phyloP scores from a whole-genome alignment of 2,329 filamentous ascomycete genomes.

The Bipolaris gigantea region DNA sequence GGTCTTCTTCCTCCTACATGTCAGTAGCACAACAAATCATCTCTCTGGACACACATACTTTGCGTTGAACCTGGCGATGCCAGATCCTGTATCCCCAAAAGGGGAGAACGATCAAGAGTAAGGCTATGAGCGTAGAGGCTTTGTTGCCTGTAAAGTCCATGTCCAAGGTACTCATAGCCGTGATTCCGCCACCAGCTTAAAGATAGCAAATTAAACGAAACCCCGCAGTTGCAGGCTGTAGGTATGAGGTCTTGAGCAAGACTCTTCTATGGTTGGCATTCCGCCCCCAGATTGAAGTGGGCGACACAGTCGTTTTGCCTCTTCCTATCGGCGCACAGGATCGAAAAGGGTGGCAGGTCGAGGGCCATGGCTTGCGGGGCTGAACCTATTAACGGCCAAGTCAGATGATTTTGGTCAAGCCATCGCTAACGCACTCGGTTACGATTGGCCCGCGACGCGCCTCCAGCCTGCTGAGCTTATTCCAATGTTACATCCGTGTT shows the following conservation, averaged over 20 bases:
- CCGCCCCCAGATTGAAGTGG: not conserved
- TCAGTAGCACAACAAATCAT: not conserved
- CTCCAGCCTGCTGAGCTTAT: not conserved
- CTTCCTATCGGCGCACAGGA: not conserved
- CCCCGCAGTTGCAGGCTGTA: not conserved
- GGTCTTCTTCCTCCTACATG: not conserved
- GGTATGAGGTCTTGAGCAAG: not conserved
- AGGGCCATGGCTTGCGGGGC: not conserved
- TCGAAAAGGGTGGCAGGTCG: not conserved
- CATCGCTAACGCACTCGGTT: not conserved
- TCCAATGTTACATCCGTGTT: not conserved
- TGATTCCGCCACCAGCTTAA: not conserved
- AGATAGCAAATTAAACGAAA: not conserved
- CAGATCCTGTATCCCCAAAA: not conserved
- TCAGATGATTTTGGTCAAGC: not conserved
- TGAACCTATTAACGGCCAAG: not conserved
- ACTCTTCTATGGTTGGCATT: not conserved
- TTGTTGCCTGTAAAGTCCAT: not conserved
- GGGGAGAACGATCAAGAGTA: not conserved
- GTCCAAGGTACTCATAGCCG: not conserved
- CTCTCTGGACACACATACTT: not conserved
- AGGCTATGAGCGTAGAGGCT: not conserved
- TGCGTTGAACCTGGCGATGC: not conserved
- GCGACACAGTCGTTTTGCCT: not conserved
- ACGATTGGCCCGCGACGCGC: not conserved